These are phyloP conservation scores for Dendrothele bispora DNA, from an alignment of 768 basidiomycete species.

Conservation along the genomic window DNA sequence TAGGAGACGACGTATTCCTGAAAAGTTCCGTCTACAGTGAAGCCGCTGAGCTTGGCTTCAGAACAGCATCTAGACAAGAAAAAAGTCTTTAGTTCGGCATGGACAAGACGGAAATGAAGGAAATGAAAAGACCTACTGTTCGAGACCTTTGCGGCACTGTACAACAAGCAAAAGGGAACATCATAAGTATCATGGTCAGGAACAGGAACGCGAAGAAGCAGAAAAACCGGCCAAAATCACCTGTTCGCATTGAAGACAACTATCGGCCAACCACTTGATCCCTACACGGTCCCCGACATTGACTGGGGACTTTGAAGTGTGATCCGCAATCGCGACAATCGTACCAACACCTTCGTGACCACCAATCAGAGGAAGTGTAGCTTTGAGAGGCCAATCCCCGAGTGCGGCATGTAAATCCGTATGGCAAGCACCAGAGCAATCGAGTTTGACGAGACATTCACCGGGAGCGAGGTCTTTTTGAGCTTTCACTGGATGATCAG, in stretches of 20 bases:
- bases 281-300: slow-evolving; percentile 81
- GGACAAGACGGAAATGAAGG: background rate
- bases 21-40: slow-evolving; percentile 79
- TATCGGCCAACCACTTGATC: slow-evolving; percentile 80
- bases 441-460: slow-evolving; percentile 76
- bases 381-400: slow-evolving; percentile 80
- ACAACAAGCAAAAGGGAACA: slow-evolving; percentile 72
- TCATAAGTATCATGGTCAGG: too few species aligned
- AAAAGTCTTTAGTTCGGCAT: too few species aligned
- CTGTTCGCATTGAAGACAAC: slow-evolving; percentile 39
- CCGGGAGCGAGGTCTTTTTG: slow-evolving; percentile 59
- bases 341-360: slow-evolving; percentile 86
- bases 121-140: slow-evolving; percentile 54
- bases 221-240: background rate
- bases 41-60: slow-evolving; percentile 63
- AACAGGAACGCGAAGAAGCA: too few species aligned
- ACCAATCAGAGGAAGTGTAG: slow-evolving; percentile 67
- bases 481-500: slow-evolving; percentile 56
- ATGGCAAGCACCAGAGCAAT: slow-evolving; percentile 72
- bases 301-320: slow-evolving; percentile 59
- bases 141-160: slow-evolving; percentile 72
- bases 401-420: slow-evolving; percentile 76
- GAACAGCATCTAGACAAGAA: slow-evolving; percentile 48
- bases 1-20: slow-evolving; percentile 70
- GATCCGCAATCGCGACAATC: slow-evolving; percentile 75